phyloP scores from a whole-genome alignment of 2,329 filamentous ascomycete genomes.

The Penicillium griseofulvum region DNA sequence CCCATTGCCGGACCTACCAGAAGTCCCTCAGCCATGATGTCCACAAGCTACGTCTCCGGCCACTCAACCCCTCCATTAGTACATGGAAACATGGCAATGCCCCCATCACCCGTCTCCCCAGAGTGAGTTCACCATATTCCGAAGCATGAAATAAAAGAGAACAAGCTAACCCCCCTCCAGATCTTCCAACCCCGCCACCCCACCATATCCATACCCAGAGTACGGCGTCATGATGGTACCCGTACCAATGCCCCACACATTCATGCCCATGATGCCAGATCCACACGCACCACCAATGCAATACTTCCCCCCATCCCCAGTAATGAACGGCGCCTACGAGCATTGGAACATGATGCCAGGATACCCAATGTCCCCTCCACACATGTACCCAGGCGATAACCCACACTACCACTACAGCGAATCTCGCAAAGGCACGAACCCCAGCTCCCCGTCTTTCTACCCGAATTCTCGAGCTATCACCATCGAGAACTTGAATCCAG shows the following conservation, averaged over 20 bases:
- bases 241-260: constrained; percentile 21
- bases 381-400: not conserved
- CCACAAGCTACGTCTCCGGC: constrained; percentile 29
- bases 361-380: constrained; percentile 28
- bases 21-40: constrained; percentile 32
- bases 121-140: constrained; percentile 29
- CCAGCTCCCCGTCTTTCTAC: constrained; percentile 3
- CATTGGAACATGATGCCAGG: constrained; percentile 29
- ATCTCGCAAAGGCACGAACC: constrained; percentile 9
- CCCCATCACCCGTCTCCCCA: constrained; percentile 37
- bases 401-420: constrained; percentile 8
- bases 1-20: constrained; percentile 45
- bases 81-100: constrained; percentile 28
- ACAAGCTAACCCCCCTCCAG: constrained; percentile 13
- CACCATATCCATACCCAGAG: constrained; percentile 27
- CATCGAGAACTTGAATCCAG: constrained; percentile 30
- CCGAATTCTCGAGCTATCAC: constrained; percentile 22
- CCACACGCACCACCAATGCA: constrained; percentile 16
- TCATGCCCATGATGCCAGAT: constrained; percentile 31
- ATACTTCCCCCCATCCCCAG: constrained; percentile 29
- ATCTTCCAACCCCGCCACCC: constrained; percentile 20
- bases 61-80: constrained; percentile 35
- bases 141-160: not conserved
- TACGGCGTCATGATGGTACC: constrained; percentile 27
- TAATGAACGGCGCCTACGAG: constrained; percentile 29